phyloP scores from a whole-genome alignment of 192 early-diverging fungal genomes.

The Umbelopsis sp. region DNA sequence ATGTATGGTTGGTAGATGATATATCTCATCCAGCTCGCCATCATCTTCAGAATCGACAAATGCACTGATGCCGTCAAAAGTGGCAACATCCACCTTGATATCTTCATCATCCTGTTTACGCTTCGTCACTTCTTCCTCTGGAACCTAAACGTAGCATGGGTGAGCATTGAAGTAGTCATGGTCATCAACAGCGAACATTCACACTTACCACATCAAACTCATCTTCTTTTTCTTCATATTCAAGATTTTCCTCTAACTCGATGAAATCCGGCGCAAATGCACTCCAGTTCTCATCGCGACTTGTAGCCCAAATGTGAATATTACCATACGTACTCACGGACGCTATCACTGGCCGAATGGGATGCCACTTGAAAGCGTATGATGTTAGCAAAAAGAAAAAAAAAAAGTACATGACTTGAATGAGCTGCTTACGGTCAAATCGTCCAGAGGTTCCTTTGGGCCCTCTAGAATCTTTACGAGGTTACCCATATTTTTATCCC shows the following conservation, averaged over 20 bases:
- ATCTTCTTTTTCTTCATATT: constrained; percentile 91
- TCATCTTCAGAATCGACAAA: constrained; percentile 53
- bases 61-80: constrained; percentile 48
- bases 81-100: constrained; percentile 51
- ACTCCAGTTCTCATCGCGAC: constrained; percentile 86
- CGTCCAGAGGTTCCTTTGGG: constrained; percentile 80
- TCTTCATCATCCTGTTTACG: constrained; percentile 49
- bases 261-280: constrained; percentile 93
- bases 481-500: constrained; percentile 82
- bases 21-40: constrained; percentile 47
- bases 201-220: constrained; percentile 81
- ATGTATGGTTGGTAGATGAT: constrained; percentile 45
- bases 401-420: neutral
- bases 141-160: constrained; percentile 23
- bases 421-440: constrained; percentile 62
- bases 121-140: constrained; percentile 47
- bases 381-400: neutral
- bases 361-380: constrained; percentile 72
- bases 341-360: constrained; percentile 78
- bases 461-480: constrained; percentile 92
- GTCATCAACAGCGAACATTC: neutral
- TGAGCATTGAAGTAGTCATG: neutral
- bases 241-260: constrained; percentile 93
- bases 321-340: constrained; percentile 82
- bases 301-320: constrained; percentile 87